Evolutionary conservation across 176 grass and related monocot species (phyloP), one percentile per base, ranked within the genome.

Genomic region (Aegilops longissima): DNA sequence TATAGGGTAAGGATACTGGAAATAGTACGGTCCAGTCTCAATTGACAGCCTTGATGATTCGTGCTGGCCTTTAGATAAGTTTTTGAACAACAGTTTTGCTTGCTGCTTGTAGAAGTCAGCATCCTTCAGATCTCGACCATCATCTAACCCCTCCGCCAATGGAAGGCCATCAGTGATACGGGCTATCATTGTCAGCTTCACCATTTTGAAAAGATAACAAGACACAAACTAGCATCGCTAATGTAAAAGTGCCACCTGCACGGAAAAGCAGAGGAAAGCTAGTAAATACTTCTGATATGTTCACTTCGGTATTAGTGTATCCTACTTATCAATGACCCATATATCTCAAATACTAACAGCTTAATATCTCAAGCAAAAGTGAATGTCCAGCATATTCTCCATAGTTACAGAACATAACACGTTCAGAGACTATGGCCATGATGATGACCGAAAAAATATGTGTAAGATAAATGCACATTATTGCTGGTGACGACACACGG

Each of bases 131-230:
- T 97, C 92, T 20, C 92, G 86, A 58, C 90, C 90, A 83, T 97
- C 95, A 78, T 94, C 92, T 67, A 97, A 83, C 47, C 95, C 95
- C 84, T 97, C 95, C 9, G 90, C 92, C 82, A 97, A 86, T 56
- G 95, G 95, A 76, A 97, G 92, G 40, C 92, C 92, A 34, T 97
- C 95, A n/a, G 92, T 97, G 23, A 94, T 86, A 70, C 92, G 95
- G 40, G 95, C 95, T 90, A 97, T 97, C 95, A 97, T 97, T 39
- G 95, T 97, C 66, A 97, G 86, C 84, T 97, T 97, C 81, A 97
- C 95, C 95, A 97, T 97, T 83, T 82, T 86, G 34, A 9, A 61
- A 38, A 63, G 67, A 51, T 10, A 69, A 67, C 75, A 44, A 49
- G 14, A 64, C 47, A 51, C 77, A 81, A 80, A 85, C 70, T 82